Evolutionary conservation across 2,329 filamentous ascomycete genomes (phyloP).

Genomic region (Metarhizium brunneum): DNA sequence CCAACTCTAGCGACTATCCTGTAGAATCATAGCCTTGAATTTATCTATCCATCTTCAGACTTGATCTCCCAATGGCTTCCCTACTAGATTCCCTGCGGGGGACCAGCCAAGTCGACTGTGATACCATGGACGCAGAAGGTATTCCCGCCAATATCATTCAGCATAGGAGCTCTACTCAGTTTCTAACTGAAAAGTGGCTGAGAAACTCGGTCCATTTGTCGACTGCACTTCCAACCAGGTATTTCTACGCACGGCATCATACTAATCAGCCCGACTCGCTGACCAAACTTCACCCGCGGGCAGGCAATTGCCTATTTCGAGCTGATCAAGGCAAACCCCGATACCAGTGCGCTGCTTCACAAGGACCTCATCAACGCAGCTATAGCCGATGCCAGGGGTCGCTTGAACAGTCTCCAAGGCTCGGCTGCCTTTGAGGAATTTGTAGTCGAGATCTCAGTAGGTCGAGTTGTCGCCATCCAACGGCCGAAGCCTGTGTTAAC

Average conservation of each 20-base stretch:
- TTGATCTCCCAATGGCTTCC: conserved; percentile 12
- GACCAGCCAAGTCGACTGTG: conserved; percentile 22
- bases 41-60: no score
- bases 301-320: conserved; percentile 26
- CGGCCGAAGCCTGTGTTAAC: background rate
- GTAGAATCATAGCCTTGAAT: no score
- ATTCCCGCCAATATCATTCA: background rate
- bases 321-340: conserved; percentile 14
- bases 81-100: conserved; percentile 18
- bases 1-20: background rate
- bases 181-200: background rate
- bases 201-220: conserved; percentile 22
- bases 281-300: background rate
- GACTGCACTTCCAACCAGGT: conserved; percentile 28
- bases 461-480: conserved; percentile 3
- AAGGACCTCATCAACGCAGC: conserved; percentile 21
- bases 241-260: background rate
- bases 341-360: conserved; percentile 12
- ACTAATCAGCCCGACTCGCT: background rate
- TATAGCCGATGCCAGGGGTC: conserved; percentile 14
- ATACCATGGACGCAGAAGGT: conserved; percentile 26
- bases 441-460: conserved; percentile 45
- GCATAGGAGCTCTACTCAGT: no score
- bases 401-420: conserved; percentile 9
- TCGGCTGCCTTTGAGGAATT: conserved; percentile 31